Percentiles rank a stretch among this genome's conserved stretches.
phyloP scores from a whole-genome alignment of 83 land plant species.

The Larix sibirica region DNA sequence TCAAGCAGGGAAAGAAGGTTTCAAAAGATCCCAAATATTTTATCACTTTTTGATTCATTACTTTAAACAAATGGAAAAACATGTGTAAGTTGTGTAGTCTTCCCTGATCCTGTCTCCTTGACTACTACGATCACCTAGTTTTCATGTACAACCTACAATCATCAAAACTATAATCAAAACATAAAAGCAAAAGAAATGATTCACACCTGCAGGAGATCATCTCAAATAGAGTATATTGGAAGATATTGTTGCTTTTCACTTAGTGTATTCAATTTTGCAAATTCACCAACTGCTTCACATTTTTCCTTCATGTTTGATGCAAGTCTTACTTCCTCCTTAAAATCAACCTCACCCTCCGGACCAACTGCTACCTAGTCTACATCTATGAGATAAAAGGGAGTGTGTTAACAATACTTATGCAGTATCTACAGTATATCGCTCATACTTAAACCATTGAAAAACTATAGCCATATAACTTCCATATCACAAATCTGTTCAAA shows the following conservation, averaged over 20 bases:
- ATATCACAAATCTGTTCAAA: too few relatives aligned
- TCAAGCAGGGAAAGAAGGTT: background rate
- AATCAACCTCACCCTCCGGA: constrained; percentile 91
- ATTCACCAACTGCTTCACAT: constrained; percentile 96
- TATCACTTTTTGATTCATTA: too few relatives aligned
- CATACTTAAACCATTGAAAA: background rate
- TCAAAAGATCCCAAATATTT: too few relatives aligned
- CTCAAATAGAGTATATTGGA: constrained; percentile 89
- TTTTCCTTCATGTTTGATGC: constrained; percentile 89
- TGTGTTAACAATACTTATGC: background rate
- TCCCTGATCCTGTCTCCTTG: constrained; percentile 84
- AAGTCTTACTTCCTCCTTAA: constrained; percentile 88
- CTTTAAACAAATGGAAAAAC: constrained; percentile 13
- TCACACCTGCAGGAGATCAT: constrained; percentile 86
- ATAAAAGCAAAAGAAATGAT: background rate
- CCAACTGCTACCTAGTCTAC: constrained; percentile 91
- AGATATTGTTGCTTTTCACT: constrained; percentile 92
- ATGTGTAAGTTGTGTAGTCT: constrained; percentile 83
- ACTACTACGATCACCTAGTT: constrained; percentile 81
- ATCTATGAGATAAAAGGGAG: constrained; percentile 61
- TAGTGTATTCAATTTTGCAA: constrained; percentile 86
- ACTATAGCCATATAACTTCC: background rate
- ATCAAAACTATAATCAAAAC: background rate
- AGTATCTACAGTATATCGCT: background rate
- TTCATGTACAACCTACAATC: constrained; percentile 60